These are phyloP conservation scores for Suhomyces bokatorum DNA, from an alignment of 1,139 yeast genomes.

Conservation along the genomic window DNA sequence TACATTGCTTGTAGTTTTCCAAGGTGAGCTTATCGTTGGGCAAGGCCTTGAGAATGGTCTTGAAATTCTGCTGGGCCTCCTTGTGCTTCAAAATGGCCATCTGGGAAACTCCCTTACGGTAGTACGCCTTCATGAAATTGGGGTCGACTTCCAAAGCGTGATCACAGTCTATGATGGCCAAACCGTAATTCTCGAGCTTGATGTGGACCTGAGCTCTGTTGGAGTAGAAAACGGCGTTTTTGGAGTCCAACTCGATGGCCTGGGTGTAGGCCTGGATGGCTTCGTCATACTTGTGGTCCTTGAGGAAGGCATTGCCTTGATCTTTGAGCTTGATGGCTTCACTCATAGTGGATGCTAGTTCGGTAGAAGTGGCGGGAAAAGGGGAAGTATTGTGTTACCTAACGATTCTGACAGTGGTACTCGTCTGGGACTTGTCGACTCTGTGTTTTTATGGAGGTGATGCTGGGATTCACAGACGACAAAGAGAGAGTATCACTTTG, in stretches of 20 bases:
- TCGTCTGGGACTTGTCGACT: no score
- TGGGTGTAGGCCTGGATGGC: constrained; percentile 73
- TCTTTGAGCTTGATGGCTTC: constrained; percentile 58
- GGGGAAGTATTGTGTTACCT: no score
- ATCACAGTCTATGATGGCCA: constrained; percentile 77
- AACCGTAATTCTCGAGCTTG: constrained; percentile 82
- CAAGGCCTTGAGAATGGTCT: constrained; percentile 56
- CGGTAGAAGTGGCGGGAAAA: background rate
- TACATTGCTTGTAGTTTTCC: constrained; percentile 64
- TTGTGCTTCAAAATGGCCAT: constrained; percentile 76
- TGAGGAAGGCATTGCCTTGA: constrained; percentile 72
- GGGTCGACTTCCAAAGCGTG: constrained; percentile 69
- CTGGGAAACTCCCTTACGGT: constrained; percentile 80
- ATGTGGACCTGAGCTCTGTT: constrained; percentile 91
- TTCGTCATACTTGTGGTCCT: constrained; percentile 58
- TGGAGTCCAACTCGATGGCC: constrained; percentile 72
- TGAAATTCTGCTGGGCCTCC: constrained; percentile 73
- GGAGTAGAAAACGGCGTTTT: constrained; percentile 80
- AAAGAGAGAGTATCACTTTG: background rate
- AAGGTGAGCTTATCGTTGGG: constrained; percentile 75
- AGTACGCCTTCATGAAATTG: constrained; percentile 70
- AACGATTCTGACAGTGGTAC: no score
- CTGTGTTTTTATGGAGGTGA: background rate
- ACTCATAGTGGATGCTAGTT: constrained; percentile 6
- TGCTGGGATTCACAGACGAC: background rate